Base-by-base conservation (phyloP, 192 early-diverging fungal species). In the Coemansia sp. region DNA sequence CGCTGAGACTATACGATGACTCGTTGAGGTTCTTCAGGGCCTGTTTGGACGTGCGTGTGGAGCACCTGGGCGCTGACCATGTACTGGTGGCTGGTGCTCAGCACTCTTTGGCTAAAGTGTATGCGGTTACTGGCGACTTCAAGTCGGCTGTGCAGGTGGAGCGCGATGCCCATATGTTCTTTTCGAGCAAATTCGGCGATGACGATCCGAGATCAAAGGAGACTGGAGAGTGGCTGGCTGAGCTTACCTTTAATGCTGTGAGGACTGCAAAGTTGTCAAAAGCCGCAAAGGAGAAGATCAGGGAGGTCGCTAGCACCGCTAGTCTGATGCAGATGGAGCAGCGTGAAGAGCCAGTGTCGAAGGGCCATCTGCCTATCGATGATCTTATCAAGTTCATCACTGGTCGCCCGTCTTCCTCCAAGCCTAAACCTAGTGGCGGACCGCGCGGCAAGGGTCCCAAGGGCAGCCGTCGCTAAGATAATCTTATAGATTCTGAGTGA, bases 91-190 rank as follows among this genome's bases (percentile, higher is more conserved):
- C 86, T 40, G 84, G 82, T 50, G 81, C 90, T 17, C 71, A 93
- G 69, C 93, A 96, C 63, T 76, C 88, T 35, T 87, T 94, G 64
- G 90, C 91, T 21, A 91, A 94, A 76, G 87, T 88, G n/a, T 86
- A 90, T 60, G 86, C 91, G 14, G 28, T 89, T 17, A 78, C 89
- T 19, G 89, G 89, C 39, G 93, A 94, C 44, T 95, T 91, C 72
- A 84, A 86, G 37, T 86, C 81, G n/a, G 92, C 94, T 14, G 79
- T 95, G 62, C 86, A 86, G 53, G 85, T 78, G 17, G 93, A 96
- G 72, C 80, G 88, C 52, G 67, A 77, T n/a, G 89, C 90, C 10
- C 89, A 91, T 66, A 78, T 83, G 43, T 87, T 88, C 67, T 92
- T 87, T 65, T 75, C 76, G 33, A 60, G 72, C 26, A 76, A 77